These are phyloP conservation scores for Rhizopogon sp. DNA, from an alignment of 768 basidiomycete species.

Conservation along the genomic window DNA sequence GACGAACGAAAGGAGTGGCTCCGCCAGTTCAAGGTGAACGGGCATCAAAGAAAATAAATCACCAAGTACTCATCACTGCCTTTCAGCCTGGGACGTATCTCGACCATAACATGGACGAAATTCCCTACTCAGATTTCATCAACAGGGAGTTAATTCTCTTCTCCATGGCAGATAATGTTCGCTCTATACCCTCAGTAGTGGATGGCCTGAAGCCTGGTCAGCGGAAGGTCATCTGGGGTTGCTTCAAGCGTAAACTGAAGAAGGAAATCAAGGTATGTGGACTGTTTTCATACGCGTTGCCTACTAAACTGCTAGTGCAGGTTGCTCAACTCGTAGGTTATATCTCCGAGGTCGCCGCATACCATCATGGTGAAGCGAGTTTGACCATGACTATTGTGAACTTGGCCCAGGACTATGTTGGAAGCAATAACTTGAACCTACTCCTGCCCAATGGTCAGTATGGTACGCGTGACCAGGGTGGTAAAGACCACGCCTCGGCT, in stretches of 20 bases:
- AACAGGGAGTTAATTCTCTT: constrained; percentile 97
- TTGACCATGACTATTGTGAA: constrained; percentile 88
- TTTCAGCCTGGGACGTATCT: constrained; percentile 87
- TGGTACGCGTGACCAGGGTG: constrained; percentile 89
- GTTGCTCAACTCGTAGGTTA: constrained; percentile 96
- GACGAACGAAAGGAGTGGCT: constrained; percentile 99
- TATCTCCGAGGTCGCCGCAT: constrained; percentile 88
- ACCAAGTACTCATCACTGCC: background rate
- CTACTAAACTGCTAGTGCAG: constrained; percentile 27
- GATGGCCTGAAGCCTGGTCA: constrained; percentile 98
- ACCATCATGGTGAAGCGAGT: constrained; percentile 94
- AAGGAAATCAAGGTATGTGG: constrained; percentile 76
- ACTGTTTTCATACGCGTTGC: background rate
- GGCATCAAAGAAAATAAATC: no score
- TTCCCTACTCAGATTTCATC: constrained; percentile 91
- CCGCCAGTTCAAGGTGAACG: constrained; percentile 76
- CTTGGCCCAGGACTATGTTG: constrained; percentile 91
- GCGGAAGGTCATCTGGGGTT: constrained; percentile 92
- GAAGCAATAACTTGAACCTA: constrained; percentile 92
- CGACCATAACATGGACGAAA: constrained; percentile 81
- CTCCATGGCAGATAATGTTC: constrained; percentile 99
- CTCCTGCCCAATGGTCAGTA: constrained; percentile 89
- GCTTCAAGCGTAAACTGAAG: constrained; percentile 92
- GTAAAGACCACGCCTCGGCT: constrained; percentile 94
- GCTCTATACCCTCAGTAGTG: constrained; percentile 90